Evolutionary conservation across 305 asterid genomes (phyloP), one percentile per base, ranked within the genome.

Genomic region (Fraxinus sp.): DNA sequence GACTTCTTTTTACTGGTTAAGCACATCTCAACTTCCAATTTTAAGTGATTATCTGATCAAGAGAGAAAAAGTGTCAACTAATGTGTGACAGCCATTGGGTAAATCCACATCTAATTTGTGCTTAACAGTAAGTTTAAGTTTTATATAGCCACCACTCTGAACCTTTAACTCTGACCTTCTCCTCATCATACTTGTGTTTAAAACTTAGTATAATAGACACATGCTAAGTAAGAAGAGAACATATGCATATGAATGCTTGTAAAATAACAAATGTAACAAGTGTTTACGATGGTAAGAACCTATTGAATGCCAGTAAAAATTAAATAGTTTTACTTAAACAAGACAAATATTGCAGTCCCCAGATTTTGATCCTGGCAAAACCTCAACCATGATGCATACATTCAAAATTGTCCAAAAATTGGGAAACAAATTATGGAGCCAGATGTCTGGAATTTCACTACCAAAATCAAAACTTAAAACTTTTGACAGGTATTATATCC

Each of bases 1-100:
- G 97, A 86, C 90, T 95, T 96, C 96, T 91, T 94, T 87, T 95
- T 95, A 78, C 84, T 86, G 81, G 89, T 75, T 83, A 94, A 89
- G 92, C 93, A 91, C 81, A 88, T 80, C 82, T 86, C 89, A 75
- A 84, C 83, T 77, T 93, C 97, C 89, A 95, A 85, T 75, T 92
- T 89, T 83, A 96, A 81, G 80, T 84, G 96, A 80, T 90, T 85
- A 87, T 90, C 98, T 94, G 91, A 85, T 79, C 76, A 79, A 79
- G 74, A 79, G 83, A 84, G 75, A 81, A 74, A 33, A 68, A 10
- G 11, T 30, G 64, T 82, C 72, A 76, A 82, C 7, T 18, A 83
- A 82, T 18, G 8, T 71, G 79, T 32, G 13, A 5, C 8, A n/a
- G n/a, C n/a, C n/a, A 43, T 16, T 0, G 22, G 11, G 14, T 73